Percentiles rank a stretch among this genome's conserved stretches.
phyloP scores from a whole-genome alignment of 306 rosid genomes.

The Rosa multiflora region DNA sequence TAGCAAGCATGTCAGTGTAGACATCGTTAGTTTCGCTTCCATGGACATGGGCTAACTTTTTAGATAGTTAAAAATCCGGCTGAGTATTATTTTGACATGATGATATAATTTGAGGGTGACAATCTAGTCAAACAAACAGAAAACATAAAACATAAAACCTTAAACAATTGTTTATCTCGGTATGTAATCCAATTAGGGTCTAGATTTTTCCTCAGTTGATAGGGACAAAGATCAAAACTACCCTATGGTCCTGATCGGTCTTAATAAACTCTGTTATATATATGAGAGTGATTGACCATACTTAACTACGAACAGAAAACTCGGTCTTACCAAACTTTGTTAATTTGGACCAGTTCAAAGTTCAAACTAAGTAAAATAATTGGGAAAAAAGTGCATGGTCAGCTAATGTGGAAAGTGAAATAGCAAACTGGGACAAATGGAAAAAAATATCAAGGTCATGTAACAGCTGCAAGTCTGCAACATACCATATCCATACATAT shows the following conservation, averaged over 20 bases:
- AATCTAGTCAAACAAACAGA: not conserved
- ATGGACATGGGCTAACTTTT: no score
- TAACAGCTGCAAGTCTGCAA: not conserved
- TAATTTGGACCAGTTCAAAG: constrained; percentile 4
- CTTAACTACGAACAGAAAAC: not conserved
- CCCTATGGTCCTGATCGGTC: not conserved
- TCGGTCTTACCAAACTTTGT: not conserved
- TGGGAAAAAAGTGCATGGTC: not conserved
- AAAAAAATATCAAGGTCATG: not conserved
- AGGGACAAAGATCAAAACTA: not conserved
- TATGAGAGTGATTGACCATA: not conserved
- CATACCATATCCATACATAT: not conserved
- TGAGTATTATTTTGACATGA: not conserved
- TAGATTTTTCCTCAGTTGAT: not conserved
- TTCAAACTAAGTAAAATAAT: constrained; percentile 2
- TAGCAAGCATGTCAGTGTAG: no score
- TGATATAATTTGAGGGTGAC: not conserved
- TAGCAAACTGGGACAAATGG: not conserved
- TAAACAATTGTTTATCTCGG: no score
- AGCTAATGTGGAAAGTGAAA: constrained; percentile 3
- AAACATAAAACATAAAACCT: not conserved
- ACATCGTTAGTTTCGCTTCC: no score
- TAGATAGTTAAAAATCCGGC: no score
- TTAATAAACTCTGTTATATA: not conserved
- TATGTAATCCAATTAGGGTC: not conserved